phyloP scores from a whole-genome alignment of 1,284 basidiomycete species.

The Tremellales sp. region DNA sequence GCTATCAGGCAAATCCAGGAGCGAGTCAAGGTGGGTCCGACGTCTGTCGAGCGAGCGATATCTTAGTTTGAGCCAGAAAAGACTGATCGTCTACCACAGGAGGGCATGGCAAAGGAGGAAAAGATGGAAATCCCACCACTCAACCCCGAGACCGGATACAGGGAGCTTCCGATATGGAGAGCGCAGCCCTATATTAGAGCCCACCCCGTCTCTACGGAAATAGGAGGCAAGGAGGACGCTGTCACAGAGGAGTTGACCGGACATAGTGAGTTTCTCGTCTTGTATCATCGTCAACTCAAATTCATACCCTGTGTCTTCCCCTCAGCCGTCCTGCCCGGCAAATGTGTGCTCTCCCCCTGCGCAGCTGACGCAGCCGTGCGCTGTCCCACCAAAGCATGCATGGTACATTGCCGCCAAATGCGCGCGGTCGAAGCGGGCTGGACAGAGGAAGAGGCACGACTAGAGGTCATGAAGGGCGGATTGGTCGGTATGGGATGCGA shows the following conservation, averaged over 20 bases:
- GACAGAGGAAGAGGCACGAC: constrained; percentile 34
- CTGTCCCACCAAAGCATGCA: constrained; percentile 42
- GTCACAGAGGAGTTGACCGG: constrained; percentile 12
- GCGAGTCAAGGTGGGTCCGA: constrained; percentile 59
- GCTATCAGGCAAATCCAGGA: constrained; percentile 64
- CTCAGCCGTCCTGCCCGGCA: too few relatives aligned
- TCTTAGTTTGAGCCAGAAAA: too few relatives aligned
- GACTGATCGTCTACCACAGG: constrained; percentile 50
- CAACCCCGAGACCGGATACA: constrained; percentile 43
- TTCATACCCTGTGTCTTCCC: too few relatives aligned
- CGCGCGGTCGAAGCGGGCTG: constrained; percentile 34
- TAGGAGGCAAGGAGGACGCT: constrained; percentile 19
- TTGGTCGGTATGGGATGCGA: constrained; percentile 47
- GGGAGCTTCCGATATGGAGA: constrained; percentile 72
- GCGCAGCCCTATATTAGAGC: constrained; percentile 80
- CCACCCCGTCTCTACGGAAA: constrained; percentile 30
- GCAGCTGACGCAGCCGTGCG: constrained; percentile 35
- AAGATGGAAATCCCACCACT: constrained; percentile 51
- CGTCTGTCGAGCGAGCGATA: too few relatives aligned
- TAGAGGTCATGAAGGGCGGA: constrained; percentile 23
- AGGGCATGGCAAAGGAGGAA: constrained; percentile 57
- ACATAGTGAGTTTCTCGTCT: not conserved
- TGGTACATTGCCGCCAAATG: constrained; percentile 44
- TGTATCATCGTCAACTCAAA: constrained; percentile 10
- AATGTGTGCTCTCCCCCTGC: too few relatives aligned